Base-by-base conservation (phyloP, 83 land plant genomes). In the Picea mariana region DNA sequence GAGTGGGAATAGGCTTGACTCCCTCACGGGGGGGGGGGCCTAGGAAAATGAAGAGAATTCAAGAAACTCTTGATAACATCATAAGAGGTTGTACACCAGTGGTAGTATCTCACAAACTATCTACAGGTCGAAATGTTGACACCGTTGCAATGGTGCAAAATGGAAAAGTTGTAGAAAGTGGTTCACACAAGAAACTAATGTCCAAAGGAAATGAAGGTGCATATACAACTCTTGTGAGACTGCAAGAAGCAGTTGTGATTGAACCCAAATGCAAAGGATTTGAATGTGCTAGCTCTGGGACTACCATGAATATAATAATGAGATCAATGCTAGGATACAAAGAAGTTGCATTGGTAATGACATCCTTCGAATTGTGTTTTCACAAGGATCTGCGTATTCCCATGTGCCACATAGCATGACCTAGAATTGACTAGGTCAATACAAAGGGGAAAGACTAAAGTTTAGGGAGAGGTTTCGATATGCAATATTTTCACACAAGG, bases 151-250 rank as follows among this genome's bases (percentile, higher is more conserved):
- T 92, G 20, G 52, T 92, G 9, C 79, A 92, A 77, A 65, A 84
- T 75, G 91, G 95, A 1, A 88, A 82, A 62, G 84, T 92, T 55
- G 90, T 89, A n/a, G 93, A 92, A 67, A 87, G 60, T 26, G 95
- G 95, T 1, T 77, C 83, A 17, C 91, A 92, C 40, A 4, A 21
- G 34, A 92, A 85, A 42, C 77, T 91, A 52, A 82, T 90, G 12
- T 69, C 89, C 20, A 83, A 85, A 79, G 81, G 38, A 34, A 34
- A 34, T 1, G 38, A 34, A 34, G 38, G 38, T 34, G 38, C 38
- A 34, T 34, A 34, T 86, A 77, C 87, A 12, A 0, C 81, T 59
- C 83, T 90, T 9, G 85, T 89, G 80, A 82, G 61, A 75, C 52
- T 84, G 26, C 91, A 91, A 79, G 66, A 49, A 40, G 76, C 86